These are phyloP conservation scores for Pseudogymnoascus sp. DNA, from an alignment of 2,329 filamentous ascomycete species.

Conservation along the genomic window DNA sequence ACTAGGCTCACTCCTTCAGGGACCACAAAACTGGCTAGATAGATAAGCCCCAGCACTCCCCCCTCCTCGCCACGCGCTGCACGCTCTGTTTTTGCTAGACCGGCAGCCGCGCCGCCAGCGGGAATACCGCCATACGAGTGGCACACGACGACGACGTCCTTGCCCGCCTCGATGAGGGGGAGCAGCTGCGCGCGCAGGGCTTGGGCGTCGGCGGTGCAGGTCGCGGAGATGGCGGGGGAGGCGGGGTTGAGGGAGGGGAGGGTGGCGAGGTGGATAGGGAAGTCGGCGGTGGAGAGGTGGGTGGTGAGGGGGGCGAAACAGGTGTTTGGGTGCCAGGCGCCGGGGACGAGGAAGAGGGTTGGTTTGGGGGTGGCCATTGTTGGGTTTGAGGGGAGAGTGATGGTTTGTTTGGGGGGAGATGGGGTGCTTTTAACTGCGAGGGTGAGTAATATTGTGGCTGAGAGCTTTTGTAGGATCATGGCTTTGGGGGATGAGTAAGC, in stretches of 20 bases:
- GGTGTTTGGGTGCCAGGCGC: conserved; percentile 39
- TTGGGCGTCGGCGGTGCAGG: conserved; percentile 7
- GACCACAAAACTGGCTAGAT: background rate
- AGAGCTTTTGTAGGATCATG: background rate
- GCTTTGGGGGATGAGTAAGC: background rate
- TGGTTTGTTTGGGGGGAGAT: background rate
- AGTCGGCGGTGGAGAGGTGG: background rate
- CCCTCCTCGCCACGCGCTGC: background rate
- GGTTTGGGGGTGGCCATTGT: conserved; percentile 19
- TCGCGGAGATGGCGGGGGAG: conserved; percentile 1
- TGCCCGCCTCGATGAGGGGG: conserved; percentile 24
- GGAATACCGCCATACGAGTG: conserved; percentile 38
- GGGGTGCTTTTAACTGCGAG: background rate
- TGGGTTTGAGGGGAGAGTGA: background rate
- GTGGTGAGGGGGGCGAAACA: background rate
- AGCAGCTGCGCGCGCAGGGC: background rate
- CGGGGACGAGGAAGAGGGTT: conserved; percentile 42
- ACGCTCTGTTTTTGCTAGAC: background rate
- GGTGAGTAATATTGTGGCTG: background rate
- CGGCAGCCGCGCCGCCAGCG: conserved; percentile 20
- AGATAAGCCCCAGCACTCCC: background rate
- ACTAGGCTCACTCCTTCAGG: background rate
- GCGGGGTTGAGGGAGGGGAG: conserved; percentile 12
- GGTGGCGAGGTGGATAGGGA: background rate
- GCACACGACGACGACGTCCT: conserved; percentile 34